Percentiles rank a stretch among this genome's conserved stretches.
These are phyloP conservation scores for Oryza officinalis DNA, from an alignment of 176 grass and related monocot genomes.

Conservation along the genomic window DNA sequence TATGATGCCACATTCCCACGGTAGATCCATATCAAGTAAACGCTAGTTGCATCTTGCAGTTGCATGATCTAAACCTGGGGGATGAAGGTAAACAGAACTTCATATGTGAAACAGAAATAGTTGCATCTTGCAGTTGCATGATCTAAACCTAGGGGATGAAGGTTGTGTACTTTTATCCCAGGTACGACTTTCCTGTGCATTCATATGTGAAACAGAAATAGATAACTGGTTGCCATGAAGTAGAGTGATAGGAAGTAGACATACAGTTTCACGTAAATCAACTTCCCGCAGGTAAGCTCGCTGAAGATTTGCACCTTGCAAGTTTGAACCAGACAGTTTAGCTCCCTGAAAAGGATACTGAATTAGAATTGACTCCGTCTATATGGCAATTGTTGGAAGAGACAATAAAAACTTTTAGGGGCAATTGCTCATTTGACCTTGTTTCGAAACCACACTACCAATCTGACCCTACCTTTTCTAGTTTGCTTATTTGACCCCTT, in stretches of 20 bases:
- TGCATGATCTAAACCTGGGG: background rate
- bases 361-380: background rate
- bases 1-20: background rate
- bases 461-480: too few species aligned
- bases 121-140: too few species aligned
- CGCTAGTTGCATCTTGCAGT: too few species aligned
- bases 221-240: background rate
- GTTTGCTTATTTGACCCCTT: too few species aligned
- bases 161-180: background rate
- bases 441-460: too few species aligned
- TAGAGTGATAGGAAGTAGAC: background rate
- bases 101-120: too few species aligned
- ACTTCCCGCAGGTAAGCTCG: slow-evolving; percentile 69
- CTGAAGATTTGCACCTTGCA: slow-evolving; percentile 76
- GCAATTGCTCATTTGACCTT: too few species aligned
- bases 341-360: slow-evolving; percentile 44
- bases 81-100: background rate
- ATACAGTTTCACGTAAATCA: slow-evolving; percentile 67
- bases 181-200: background rate
- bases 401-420: background rate
- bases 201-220: background rate
- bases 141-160: background rate
- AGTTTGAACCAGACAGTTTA: slow-evolving; percentile 54
- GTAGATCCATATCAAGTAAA: background rate
- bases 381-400: background rate